These are phyloP conservation scores for Scleroderma citrinum DNA, from an alignment of 768 basidiomycete genomes.

Conservation along the genomic window DNA sequence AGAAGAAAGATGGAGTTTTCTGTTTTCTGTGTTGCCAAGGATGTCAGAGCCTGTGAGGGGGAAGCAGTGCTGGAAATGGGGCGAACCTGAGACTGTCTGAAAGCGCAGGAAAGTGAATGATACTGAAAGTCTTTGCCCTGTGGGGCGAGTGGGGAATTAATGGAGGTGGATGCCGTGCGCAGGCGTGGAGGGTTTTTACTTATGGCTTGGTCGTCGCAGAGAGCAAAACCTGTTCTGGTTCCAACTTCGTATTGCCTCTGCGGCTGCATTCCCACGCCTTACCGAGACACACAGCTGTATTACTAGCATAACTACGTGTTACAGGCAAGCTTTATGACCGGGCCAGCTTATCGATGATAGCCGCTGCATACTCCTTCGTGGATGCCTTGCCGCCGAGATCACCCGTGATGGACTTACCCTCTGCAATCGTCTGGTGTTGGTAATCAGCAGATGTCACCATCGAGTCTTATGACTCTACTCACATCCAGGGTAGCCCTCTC, in stretches of 20 bases:
- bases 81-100: conserved; percentile 35
- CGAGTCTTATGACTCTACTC: conserved; percentile 29
- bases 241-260: conserved; percentile 9
- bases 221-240: conserved; percentile 16
- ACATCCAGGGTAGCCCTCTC: conserved; percentile 88
- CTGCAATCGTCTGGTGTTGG: conserved; percentile 79
- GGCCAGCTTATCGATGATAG: conserved; percentile 73
- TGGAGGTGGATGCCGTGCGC: conserved; percentile 49
- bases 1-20: conserved; percentile 42
- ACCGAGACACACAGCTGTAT: conserved; percentile 5
- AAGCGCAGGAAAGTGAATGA: conserved; percentile 35
- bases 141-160: conserved; percentile 74
- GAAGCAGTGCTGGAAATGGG: conserved; percentile 12
- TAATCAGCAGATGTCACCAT: conserved; percentile 2
- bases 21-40: conserved; percentile 41
- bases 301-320: conserved; percentile 1
- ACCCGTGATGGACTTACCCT: conserved; percentile 91
- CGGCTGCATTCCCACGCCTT: conserved; percentile 23
- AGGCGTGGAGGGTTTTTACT: conserved; percentile 46
- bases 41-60: too few relatives aligned
- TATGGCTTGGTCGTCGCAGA: conserved; percentile 36
- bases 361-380: conserved; percentile 83
- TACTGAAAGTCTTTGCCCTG: conserved; percentile 78
- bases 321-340: conserved; percentile 16
- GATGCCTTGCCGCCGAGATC: conserved; percentile 92